These are phyloP conservation scores for Sugiyamaella xylanicola DNA, from an alignment of 1,139 yeast species.

Conservation along the genomic window DNA sequence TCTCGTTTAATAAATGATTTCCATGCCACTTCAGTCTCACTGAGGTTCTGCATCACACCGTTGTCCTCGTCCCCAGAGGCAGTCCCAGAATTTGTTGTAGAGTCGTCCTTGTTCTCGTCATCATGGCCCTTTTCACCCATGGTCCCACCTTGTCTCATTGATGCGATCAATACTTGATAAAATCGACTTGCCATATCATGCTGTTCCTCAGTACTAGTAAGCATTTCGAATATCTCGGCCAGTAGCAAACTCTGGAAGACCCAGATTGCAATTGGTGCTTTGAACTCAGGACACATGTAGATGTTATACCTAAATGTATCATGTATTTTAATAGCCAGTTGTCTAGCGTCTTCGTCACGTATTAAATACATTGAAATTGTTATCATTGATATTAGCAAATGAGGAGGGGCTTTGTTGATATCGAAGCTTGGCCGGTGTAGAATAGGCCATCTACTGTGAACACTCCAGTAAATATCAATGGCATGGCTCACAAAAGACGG, in stretches of 20 bases:
- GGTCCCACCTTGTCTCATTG: slow-evolving; percentile 33
- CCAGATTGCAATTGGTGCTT: slow-evolving; percentile 62
- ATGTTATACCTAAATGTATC: slow-evolving; percentile 59
- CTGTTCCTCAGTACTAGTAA: slow-evolving; percentile 55
- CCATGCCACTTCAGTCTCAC: slow-evolving; percentile 30
- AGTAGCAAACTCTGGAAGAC: slow-evolving; percentile 62
- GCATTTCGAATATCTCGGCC: slow-evolving; percentile 66
- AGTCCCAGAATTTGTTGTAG: slow-evolving; percentile 11
- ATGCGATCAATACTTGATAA: slow-evolving; percentile 34
- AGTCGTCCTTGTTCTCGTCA: slow-evolving; percentile 10
- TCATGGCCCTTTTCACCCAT: slow-evolving; percentile 23
- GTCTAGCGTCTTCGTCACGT: slow-evolving; percentile 37
- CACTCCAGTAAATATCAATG: slow-evolving; percentile 34
- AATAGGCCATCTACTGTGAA: slow-evolving; percentile 61
- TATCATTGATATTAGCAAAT: slow-evolving; percentile 55
- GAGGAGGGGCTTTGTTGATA: slow-evolving; percentile 52
- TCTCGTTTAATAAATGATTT: slow-evolving; percentile 31
- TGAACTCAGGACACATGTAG: slow-evolving; percentile 58
- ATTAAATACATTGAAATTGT: slow-evolving; percentile 52
- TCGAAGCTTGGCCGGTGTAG: slow-evolving; percentile 62
- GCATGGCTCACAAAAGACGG: slow-evolving; percentile 33
- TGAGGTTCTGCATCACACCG: slow-evolving; percentile 8
- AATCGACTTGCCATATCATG: slow-evolving; percentile 36
- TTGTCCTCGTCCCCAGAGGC: slow-evolving; percentile 18
- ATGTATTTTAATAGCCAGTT: slow-evolving; percentile 52